These are phyloP conservation scores for Pugionium dolabratum DNA, from an alignment of 345 rosid species.

Conservation along the genomic window DNA sequence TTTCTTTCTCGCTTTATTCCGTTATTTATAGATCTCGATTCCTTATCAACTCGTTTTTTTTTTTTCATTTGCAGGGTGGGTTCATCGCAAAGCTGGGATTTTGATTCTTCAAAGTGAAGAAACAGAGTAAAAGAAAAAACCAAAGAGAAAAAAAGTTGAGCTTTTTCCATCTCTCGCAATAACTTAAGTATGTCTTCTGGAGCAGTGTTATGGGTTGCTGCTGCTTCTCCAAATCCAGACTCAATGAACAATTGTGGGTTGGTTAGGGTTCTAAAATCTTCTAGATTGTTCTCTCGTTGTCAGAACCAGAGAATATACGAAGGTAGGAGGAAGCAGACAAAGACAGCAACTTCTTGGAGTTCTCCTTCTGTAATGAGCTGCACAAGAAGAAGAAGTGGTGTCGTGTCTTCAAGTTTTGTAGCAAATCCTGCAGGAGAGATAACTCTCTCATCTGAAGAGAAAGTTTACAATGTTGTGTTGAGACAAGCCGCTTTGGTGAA, in stretches of 20 bases:
- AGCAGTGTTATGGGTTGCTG: conserved; percentile 42
- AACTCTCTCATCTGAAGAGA: conserved; percentile 71
- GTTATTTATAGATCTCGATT: conserved; percentile 16
- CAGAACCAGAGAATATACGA: conserved; percentile 21
- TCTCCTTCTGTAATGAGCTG: conserved; percentile 22
- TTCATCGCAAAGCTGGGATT: conserved; percentile 17
- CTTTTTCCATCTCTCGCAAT: neutral
- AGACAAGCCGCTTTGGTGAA: conserved; percentile 84
- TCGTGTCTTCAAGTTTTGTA: conserved; percentile 48
- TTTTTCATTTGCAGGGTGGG: conserved; percentile 36
- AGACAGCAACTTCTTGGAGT: conserved; percentile 11
- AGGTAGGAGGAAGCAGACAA: conserved; percentile 33
- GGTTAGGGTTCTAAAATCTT: conserved; percentile 30
- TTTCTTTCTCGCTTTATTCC: neutral
- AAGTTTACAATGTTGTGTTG: conserved; percentile 72
- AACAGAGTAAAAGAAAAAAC: conserved; percentile 27
- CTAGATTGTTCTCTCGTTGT: conserved; percentile 28
- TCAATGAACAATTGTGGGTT: conserved; percentile 35
- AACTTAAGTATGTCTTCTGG: conserved; percentile 41
- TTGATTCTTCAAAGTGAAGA: conserved; percentile 28
- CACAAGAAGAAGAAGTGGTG: conserved; percentile 17
- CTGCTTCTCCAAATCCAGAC: conserved; percentile 41
- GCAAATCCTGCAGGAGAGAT: conserved; percentile 64
- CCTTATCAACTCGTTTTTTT: conserved; percentile 19
- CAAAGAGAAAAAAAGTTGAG: neutral